Percentiles rank a stretch among this genome's conserved stretches.
Conservation (phyloP, 2,329 filamentous ascomycete genomes). For the Diaporthe nobilis region DNA sequence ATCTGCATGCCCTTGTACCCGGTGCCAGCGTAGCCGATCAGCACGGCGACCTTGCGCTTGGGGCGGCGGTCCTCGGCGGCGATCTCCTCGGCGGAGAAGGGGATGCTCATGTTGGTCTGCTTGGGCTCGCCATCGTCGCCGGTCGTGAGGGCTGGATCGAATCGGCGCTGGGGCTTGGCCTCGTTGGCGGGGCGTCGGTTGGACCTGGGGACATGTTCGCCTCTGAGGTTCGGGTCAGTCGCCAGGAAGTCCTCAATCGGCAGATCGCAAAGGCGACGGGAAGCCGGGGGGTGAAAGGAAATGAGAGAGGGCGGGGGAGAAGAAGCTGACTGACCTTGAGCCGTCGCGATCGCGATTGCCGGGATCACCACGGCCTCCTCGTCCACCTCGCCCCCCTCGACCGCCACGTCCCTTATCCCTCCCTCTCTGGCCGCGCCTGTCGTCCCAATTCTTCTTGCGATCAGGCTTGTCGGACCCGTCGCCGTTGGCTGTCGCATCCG, state of each 20-base stretch:
- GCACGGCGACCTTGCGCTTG: conserved; percentile 95
- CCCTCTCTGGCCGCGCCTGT: conserved; percentile 25
- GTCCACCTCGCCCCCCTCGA: conserved; percentile 22
- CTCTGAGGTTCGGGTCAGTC: conserved; percentile 23
- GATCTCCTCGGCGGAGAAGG: conserved; percentile 83
- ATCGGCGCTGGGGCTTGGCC: conserved; percentile 30
- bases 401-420: conserved; percentile 23
- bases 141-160: conserved; percentile 15
- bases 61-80: conserved; percentile 87
- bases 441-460: conserved; percentile 34
- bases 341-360: conserved; percentile 29
- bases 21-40: conserved; percentile 95
- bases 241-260: conserved; percentile 8
- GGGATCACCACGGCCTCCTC: conserved; percentile 30
- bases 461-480: conserved; percentile 14
- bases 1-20: conserved; percentile 99
- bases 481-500: conserved; percentile 26
- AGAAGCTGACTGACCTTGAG: conserved; percentile 32
- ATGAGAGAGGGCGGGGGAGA: neutral
- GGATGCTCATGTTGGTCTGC: conserved; percentile 69
- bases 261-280: neutral
- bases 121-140: conserved; percentile 49
- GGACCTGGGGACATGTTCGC: conserved; percentile 28
- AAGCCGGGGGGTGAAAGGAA: neutral
- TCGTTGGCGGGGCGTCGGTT: conserved; percentile 31